Conservation (phyloP, 306 rosid genomes). For the Ochetophila trinervis region DNA sequence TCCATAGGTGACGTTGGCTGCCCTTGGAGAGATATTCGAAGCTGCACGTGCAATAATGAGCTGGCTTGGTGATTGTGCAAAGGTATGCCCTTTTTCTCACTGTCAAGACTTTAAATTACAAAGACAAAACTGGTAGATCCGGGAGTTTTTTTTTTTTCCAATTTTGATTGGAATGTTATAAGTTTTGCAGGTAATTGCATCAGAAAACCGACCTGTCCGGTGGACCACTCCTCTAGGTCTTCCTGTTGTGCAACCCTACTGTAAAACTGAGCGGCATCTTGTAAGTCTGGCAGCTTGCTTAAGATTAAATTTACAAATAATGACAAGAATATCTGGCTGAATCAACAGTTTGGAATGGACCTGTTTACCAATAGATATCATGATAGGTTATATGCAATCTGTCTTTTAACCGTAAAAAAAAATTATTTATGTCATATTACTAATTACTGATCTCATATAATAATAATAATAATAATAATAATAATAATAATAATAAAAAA, state of each 20-base stretch:
- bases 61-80: constrained; percentile 95
- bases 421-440: neutral
- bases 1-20: constrained; percentile 74
- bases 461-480: too few relatives aligned
- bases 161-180: constrained; percentile 17
- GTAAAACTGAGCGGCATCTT: constrained; percentile 64
- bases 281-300: constrained; percentile 41
- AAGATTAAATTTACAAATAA: neutral
- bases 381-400: neutral
- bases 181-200: constrained; percentile 57
- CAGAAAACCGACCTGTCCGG: constrained; percentile 74
- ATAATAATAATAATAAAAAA: too few relatives aligned
- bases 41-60: constrained; percentile 85
- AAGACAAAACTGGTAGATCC: constrained; percentile 10
- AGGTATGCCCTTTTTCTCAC: constrained; percentile 37
- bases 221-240: constrained; percentile 95
- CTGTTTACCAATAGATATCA: neutral
- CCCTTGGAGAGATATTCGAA: constrained; percentile 86
- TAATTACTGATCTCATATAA: neutral
- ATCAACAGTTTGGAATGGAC: neutral
- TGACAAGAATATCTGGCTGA: neutral
- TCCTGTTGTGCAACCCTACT: constrained; percentile 86
- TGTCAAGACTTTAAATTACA: constrained; percentile 12
- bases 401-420: neutral
- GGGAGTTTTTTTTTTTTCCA: neutral